Conservation (phyloP, 2,329 filamentous ascomycete genomes). For the Lasiodiplodia gonubiensis region DNA sequence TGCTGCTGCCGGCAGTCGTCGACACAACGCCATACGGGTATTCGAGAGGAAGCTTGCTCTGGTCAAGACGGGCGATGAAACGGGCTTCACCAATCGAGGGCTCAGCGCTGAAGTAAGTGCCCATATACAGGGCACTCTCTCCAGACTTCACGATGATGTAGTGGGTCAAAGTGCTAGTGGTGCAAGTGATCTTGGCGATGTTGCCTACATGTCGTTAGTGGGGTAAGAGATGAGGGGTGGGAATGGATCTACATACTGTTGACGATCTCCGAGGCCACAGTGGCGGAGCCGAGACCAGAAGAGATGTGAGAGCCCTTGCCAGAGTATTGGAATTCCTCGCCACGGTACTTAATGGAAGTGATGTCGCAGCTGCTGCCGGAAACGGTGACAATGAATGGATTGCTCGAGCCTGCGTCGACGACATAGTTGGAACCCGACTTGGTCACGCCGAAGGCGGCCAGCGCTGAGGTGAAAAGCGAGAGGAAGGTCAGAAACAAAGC, state of each 20-base stretch:
- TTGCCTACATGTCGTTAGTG: conserved; percentile 33
- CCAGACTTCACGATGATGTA: conserved; percentile 67
- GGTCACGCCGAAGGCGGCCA: conserved; percentile 46
- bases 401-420: conserved; percentile 43
- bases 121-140: conserved; percentile 59
- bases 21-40: conserved; percentile 55
- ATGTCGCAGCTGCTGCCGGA: conserved; percentile 64
- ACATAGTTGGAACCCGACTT: conserved; percentile 39
- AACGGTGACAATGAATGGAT: conserved; percentile 42
- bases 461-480: conserved; percentile 31
- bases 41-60: conserved; percentile 45
- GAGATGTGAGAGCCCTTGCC: conserved; percentile 61
- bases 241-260: conserved; percentile 36
- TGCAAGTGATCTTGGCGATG: conserved; percentile 68
- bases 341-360: conserved; percentile 66
- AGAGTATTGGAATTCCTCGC: conserved; percentile 64
- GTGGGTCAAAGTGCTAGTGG: conserved; percentile 64
- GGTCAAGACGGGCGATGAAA: conserved; percentile 66
- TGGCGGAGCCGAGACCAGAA: conserved; percentile 64
- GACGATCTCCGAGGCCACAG: conserved; percentile 53
- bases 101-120: conserved; percentile 63
- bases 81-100: conserved; percentile 60
- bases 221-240: background rate
- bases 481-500: conserved; percentile 41
- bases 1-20: conserved; percentile 57